Conservation (phyloP, 495 filamentous ascomycete species). For the Aspergillus asperescens region DNA sequence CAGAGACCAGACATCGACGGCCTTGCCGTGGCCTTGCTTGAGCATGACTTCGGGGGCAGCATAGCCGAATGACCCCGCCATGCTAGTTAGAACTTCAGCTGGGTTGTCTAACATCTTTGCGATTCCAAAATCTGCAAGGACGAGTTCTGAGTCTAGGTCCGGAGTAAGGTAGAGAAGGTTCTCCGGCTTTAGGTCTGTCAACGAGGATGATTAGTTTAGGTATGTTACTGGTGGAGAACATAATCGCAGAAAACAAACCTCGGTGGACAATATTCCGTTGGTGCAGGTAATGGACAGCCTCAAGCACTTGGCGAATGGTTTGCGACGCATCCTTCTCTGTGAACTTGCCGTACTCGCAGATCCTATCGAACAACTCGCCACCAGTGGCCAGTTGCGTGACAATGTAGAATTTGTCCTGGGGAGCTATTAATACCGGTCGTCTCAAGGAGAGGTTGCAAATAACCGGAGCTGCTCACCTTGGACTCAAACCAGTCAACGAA, state of each 20-base stretch:
- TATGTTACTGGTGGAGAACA: neutral
- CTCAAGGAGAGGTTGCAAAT: neutral
- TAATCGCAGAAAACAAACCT: slow-evolving; percentile 50
- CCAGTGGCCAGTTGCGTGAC: slow-evolving; percentile 95
- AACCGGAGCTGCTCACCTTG: slow-evolving; percentile 40
- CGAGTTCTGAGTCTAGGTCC: slow-evolving; percentile 70
- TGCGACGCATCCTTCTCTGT: slow-evolving; percentile 98
- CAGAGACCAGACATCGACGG: slow-evolving; percentile 99
- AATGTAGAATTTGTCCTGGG: slow-evolving; percentile 98
- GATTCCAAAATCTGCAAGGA: slow-evolving; percentile 97
- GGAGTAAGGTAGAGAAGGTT: slow-evolving; percentile 91
- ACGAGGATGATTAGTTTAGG: neutral
- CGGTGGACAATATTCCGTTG: slow-evolving; percentile 93
- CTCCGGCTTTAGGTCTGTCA: slow-evolving; percentile 90
- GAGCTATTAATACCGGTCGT: slow-evolving; percentile 13
- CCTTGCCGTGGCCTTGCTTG: slow-evolving; percentile 94
- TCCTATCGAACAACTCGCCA: slow-evolving; percentile 95
- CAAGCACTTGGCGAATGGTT: slow-evolving; percentile 91
- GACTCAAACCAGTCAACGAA: slow-evolving; percentile 99
- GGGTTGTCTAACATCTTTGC: slow-evolving; percentile 94
- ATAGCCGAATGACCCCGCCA: slow-evolving; percentile 98
- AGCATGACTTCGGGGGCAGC: slow-evolving; percentile 98
- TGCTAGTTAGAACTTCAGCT: slow-evolving; percentile 88
- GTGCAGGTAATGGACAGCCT: slow-evolving; percentile 92
- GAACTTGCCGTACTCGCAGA: slow-evolving; percentile 97